A percentile compares a stretch with the other conserved stretches of the same genome.
Evolutionary conservation across 2,329 filamentous ascomycete species (phyloP).

Genomic region (Epichloe gansuensis): DNA sequence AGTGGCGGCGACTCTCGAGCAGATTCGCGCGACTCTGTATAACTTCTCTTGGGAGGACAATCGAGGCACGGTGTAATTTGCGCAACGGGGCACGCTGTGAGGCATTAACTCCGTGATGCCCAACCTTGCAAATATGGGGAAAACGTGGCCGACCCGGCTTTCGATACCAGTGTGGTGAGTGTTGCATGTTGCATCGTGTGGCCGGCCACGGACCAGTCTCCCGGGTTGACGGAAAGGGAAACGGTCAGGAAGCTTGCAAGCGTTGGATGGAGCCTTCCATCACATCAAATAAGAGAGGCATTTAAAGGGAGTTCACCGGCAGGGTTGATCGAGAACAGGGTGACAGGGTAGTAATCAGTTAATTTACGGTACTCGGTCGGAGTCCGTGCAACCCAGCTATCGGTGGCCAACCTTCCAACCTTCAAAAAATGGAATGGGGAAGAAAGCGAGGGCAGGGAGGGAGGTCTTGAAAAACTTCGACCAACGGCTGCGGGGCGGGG

Average conservation of each 20-base stretch:
- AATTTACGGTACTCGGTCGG: too few relatives aligned
- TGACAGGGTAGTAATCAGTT: too few relatives aligned
- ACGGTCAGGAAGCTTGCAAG: not conserved
- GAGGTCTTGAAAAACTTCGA: too few relatives aligned
- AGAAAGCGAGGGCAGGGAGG: too few relatives aligned
- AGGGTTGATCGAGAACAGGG: not conserved
- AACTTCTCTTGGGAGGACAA: not conserved
- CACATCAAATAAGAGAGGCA: not conserved
- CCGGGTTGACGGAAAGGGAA: not conserved
- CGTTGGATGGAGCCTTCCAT: not conserved
- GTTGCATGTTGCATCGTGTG: not conserved
- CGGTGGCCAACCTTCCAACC: too few relatives aligned
- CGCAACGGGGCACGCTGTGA: not conserved
- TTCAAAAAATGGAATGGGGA: too few relatives aligned
- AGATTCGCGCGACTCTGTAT: not conserved
- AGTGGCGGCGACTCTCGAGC: not conserved
- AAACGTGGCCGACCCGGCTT: not conserved
- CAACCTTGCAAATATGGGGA: not conserved
- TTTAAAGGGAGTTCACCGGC: not conserved
- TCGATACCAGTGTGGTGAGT: not conserved
- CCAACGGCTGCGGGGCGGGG: too few relatives aligned
- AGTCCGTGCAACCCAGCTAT: too few relatives aligned
- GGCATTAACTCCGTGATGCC: not conserved
- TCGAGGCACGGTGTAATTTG: not conserved
- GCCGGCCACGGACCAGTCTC: not conserved